These are phyloP conservation scores for Paramecium biaurelia DNA, from an alignment of 73 alveolate genomes.

Conservation along the genomic window DNA sequence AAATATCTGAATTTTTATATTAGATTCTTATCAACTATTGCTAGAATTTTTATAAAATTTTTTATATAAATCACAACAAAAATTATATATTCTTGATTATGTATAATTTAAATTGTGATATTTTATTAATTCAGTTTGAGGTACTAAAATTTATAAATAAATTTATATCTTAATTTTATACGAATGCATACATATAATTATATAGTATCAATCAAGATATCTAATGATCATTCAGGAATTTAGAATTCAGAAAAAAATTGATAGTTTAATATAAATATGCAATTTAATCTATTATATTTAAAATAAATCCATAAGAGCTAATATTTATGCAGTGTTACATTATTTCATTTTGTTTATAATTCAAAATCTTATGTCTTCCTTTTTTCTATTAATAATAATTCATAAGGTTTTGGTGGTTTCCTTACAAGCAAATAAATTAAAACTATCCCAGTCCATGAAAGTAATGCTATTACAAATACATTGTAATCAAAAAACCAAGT, in stretches of 20 bases:
- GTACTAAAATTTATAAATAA: not conserved
- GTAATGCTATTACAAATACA: slow-evolving; percentile 64
- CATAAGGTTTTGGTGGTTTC: slow-evolving; percentile 49
- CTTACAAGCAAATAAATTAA: slow-evolving; percentile 41
- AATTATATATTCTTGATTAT: not conserved
- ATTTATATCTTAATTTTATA: not conserved
- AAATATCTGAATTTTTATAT: not conserved
- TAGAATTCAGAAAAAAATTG: not conserved
- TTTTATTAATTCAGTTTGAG: not conserved
- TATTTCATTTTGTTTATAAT: slow-evolving; percentile 7
- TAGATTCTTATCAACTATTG: not conserved
- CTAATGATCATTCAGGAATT: not conserved
- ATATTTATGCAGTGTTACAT: slow-evolving; percentile 33
- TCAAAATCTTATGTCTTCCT: not conserved
- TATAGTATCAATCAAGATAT: not conserved
- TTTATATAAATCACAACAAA: not conserved
- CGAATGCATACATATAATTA: not conserved
- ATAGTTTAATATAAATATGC: not conserved
- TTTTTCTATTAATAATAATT: not conserved
- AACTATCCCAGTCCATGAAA: slow-evolving; percentile 56
- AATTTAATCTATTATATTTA: not conserved
- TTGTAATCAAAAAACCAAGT: slow-evolving; percentile 73
- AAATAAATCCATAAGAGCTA: not conserved
- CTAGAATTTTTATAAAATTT: not conserved
- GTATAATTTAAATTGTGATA: not conserved